Evolutionary conservation across 768 basidiomycete genomes (phyloP).

Genomic region (Clathrus columnatus): DNA sequence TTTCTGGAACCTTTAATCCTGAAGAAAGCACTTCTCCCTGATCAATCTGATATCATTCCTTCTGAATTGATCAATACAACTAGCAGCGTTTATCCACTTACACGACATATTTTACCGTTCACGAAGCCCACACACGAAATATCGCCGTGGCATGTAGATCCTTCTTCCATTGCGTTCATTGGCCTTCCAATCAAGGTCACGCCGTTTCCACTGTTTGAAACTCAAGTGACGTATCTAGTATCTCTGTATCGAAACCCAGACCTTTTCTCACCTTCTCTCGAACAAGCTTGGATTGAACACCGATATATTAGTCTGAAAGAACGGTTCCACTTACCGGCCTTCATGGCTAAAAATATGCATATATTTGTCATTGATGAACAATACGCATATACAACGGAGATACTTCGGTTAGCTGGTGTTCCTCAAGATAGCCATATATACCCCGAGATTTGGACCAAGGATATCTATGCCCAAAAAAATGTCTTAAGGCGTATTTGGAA

Average conservation of each 20-base stretch:
- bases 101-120: constrained; percentile 61
- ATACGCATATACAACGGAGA: constrained; percentile 56
- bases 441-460: constrained; percentile 49
- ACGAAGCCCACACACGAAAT: constrained; percentile 22
- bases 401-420: constrained; percentile 41
- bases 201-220: constrained; percentile 73
- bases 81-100: constrained; percentile 61
- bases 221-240: constrained; percentile 59
- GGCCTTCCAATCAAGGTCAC: constrained; percentile 50
- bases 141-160: constrained; percentile 7
- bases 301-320: constrained; percentile 36
- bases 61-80: constrained; percentile 52
- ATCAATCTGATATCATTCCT: constrained; percentile 38
- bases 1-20: constrained; percentile 42
- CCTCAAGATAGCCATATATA: constrained; percentile 22
- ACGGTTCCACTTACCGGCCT: constrained; percentile 23
- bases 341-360: constrained; percentile 51
- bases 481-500: constrained; percentile 50
- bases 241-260: constrained; percentile 45
- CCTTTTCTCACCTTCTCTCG: constrained; percentile 39
- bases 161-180: constrained; percentile 52
- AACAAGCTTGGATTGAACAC: constrained; percentile 39
- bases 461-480: constrained; percentile 40
- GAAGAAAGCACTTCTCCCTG: constrained; percentile 21
- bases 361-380: constrained; percentile 41